A percentile compares a stretch with the other conserved stretches of the same genome.
Evolutionary conservation across 2,329 filamentous ascomycete genomes (phyloP).

Genomic region (Claviceps purpurea): DNA sequence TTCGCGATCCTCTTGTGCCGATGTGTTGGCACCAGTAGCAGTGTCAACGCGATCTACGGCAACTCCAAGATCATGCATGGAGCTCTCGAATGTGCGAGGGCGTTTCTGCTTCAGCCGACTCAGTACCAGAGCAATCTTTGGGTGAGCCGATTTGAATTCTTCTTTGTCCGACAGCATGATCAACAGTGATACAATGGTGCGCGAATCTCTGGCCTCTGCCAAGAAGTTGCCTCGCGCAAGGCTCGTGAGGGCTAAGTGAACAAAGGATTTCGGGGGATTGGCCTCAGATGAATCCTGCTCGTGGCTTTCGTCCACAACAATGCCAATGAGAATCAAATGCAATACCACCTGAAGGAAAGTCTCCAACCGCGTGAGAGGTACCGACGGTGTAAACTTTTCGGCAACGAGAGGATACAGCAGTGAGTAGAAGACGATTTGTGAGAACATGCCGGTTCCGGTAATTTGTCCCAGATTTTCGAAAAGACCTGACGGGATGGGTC

Average conservation of each 20-base stretch:
- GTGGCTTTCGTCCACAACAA: conserved; percentile 62
- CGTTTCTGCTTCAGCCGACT: conserved; percentile 75
- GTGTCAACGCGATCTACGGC: conserved; percentile 69
- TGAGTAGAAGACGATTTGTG: conserved; percentile 79
- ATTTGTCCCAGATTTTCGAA: conserved; percentile 69
- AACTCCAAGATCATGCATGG: conserved; percentile 50
- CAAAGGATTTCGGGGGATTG: conserved; percentile 50
- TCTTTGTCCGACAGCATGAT: conserved; percentile 51
- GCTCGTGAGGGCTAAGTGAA: conserved; percentile 54
- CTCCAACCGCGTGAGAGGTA: conserved; percentile 74
- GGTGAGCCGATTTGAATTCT: conserved; percentile 68
- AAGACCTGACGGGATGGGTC: conserved; percentile 59
- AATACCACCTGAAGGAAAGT: conserved; percentile 84
- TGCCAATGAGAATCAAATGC: conserved; percentile 74
- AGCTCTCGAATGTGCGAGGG: conserved; percentile 56
- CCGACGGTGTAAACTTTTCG: conserved; percentile 52
- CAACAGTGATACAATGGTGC: conserved; percentile 51
- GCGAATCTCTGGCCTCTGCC: conserved; percentile 38
- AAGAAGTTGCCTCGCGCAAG: conserved; percentile 49
- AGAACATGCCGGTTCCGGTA: conserved; percentile 73
- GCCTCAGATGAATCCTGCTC: conserved; percentile 36
- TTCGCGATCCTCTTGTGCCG: conserved; percentile 60
- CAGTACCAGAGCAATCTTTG: conserved; percentile 73
- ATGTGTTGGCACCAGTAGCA: conserved; percentile 59
- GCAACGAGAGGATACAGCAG: conserved; percentile 68